phyloP scores from a whole-genome alignment of 371 early-diverging fungal species.

The Basidiobolus meristosporus region DNA sequence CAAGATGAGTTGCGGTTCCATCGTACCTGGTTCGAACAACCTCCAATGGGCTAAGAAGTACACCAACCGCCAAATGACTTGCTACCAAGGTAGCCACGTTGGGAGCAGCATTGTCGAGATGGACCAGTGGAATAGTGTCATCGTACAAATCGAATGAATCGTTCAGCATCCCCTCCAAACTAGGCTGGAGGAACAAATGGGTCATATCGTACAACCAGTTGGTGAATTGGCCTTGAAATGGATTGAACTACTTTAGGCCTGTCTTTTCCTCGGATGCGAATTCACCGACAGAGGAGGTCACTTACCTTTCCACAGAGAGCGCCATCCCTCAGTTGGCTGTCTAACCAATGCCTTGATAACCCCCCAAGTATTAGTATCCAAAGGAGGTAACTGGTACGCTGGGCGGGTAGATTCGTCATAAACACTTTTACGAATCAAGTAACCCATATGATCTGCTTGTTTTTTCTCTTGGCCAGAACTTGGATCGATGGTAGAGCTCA shows the following conservation, averaged over 20 bases:
- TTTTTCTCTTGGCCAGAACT: no score
- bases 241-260: background rate
- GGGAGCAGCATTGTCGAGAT: slow-evolving; percentile 33
- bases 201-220: slow-evolving; percentile 54
- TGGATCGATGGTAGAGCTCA: no score
- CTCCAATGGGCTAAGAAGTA: slow-evolving; percentile 57
- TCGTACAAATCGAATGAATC: slow-evolving; percentile 64
- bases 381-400: slow-evolving; percentile 30
- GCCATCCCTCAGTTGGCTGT: slow-evolving; percentile 41
- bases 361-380: slow-evolving; percentile 28
- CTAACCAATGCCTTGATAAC: slow-evolving; percentile 20
- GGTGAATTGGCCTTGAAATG: slow-evolving; percentile 33
- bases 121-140: slow-evolving; percentile 46
- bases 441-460: no score
- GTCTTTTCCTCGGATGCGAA: background rate
- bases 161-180: slow-evolving; percentile 46
- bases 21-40: slow-evolving; percentile 44
- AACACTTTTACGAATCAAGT: no score
- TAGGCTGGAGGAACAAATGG: slow-evolving; percentile 44
- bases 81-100: slow-evolving; percentile 46
- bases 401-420: slow-evolving; percentile 32
- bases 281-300: background rate
- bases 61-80: slow-evolving; percentile 41
- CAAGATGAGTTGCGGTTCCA: background rate
- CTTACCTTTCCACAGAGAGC: slow-evolving; percentile 39